Conservation (phyloP, 2,329 filamentous ascomycete species). For the Fusarium duplospermum region DNA sequence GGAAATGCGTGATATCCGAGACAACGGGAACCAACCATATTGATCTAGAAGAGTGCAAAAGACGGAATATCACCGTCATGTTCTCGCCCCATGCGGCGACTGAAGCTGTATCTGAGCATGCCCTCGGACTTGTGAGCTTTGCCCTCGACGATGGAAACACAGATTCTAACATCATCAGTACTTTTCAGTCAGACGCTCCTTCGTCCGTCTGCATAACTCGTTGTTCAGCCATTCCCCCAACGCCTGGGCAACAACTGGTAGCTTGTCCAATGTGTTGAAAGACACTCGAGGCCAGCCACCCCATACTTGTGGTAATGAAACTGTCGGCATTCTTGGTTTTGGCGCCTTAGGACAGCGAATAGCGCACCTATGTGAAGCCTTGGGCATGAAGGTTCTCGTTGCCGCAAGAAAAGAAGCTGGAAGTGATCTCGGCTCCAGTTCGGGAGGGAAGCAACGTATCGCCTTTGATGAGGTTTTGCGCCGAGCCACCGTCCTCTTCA, state of each 20-base stretch:
- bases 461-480: not conserved
- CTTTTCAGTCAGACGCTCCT: not conserved
- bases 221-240: not conserved
- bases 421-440: not conserved
- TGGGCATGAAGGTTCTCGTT: constrained; percentile 3
- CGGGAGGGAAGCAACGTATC: not conserved
- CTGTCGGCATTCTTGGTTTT: not conserved
- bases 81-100: not conserved
- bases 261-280: not conserved
- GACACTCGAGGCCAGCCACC: not conserved
- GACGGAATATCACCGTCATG: not conserved
- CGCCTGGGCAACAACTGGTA: not conserved
- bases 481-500: not conserved
- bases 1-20: constrained; percentile 9
- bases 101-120: constrained; percentile 4
- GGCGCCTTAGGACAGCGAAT: not conserved
- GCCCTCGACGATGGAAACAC: not conserved
- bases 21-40: constrained; percentile 5
- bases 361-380: not conserved
- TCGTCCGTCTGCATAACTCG: not conserved
- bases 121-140: not conserved
- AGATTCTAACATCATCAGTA: not conserved
- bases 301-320: not conserved
- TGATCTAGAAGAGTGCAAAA: constrained; percentile 1
- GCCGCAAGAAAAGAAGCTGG: not conserved